A percentile compares a stretch with the other conserved stretches of the same genome.
Evolutionary conservation across 495 filamentous ascomycete species (phyloP).

Genomic region (Talaromyces wortmannii): DNA sequence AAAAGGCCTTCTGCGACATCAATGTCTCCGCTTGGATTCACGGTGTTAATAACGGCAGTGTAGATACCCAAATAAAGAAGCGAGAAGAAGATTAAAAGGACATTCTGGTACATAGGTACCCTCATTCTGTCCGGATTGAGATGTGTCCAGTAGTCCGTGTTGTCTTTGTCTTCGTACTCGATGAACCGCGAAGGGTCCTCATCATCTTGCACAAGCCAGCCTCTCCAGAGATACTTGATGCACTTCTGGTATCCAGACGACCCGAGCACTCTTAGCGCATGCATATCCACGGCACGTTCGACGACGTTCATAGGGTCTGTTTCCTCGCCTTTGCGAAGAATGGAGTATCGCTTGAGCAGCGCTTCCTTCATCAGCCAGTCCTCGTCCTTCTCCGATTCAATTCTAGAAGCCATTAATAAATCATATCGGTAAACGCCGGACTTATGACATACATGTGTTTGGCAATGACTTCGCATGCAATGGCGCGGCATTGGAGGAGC

Average conservation of each 20-base stretch:
- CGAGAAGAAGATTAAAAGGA: conserved; percentile 77
- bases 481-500: conserved; percentile 68
- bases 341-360: conserved; percentile 86
- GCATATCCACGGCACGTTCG: conserved; percentile 87
- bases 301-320: conserved; percentile 77
- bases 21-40: conserved; percentile 72
- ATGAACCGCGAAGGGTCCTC: conserved; percentile 81
- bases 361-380: conserved; percentile 70
- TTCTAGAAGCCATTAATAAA: conserved; percentile 33
- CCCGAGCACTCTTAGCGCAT: conserved; percentile 79
- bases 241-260: conserved; percentile 95
- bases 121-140: conserved; percentile 93
- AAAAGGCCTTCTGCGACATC: conserved; percentile 80
- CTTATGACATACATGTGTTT: conserved; percentile 60
- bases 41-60: conserved; percentile 85
- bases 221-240: conserved; percentile 84
- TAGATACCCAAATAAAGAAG: conserved; percentile 78
- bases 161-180: conserved; percentile 69
- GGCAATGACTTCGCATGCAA: conserved; percentile 92
- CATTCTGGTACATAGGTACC: conserved; percentile 86
- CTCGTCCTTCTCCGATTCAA: conserved; percentile 74
- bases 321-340: conserved; percentile 62
- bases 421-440: not conserved
- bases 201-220: conserved; percentile 94
- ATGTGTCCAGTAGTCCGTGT: conserved; percentile 68